Base-by-base conservation (phyloP, 2,329 filamentous ascomycete species). In the Hymenoscyphus salicellus region DNA sequence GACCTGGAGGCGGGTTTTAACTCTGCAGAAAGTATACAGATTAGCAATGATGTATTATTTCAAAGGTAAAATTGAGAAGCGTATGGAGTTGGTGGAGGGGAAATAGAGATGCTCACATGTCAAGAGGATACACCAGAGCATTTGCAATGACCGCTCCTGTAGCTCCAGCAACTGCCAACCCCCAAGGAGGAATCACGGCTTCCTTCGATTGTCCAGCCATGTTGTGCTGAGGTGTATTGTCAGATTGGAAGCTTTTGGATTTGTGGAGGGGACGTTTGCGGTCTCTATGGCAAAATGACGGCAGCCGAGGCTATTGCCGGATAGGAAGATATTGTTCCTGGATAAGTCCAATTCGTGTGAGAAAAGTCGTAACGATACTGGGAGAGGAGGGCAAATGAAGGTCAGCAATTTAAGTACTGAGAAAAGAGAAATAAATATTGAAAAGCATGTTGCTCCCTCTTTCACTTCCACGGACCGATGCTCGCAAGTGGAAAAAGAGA, bases 1-100 rank as follows among this genome's bases (percentile, higher is more conserved):
- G 33, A 98, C 94, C 79, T 99, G 95, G 36, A 99, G 84, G 65
- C 93, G 89, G 58, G 95, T 99, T 81, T 99, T 99, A 72, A 99
- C 91, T 72, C 93, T 97, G 74, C 28, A 52, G 10, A 36, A 28
- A 2, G 41, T 2, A 46, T 60, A 33, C 36, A 36, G 43, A 46
- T 43, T 41, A 49, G 23, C 5, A 58, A 23, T 30, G 55, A 55
- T 58, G 26, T 59, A 59, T 43, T 43, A 60, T 52, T 17, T 10
- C 4, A 20, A 14, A n/a, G 20, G 43, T 46, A 1, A 2, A 30
- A 43, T 59, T 20, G 2, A 16, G 23, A 52, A 52, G 10, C 46
- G 46, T 2, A 52, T 23, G 5, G 20, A 17, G 3, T 28, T n/a
- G 33, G 26, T 46, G 6, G 38, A 26, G 26, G 36, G n/a, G 58